These are phyloP conservation scores for Calonectria hongkongensis DNA, from an alignment of 2,329 filamentous ascomycete species.

Conservation along the genomic window DNA sequence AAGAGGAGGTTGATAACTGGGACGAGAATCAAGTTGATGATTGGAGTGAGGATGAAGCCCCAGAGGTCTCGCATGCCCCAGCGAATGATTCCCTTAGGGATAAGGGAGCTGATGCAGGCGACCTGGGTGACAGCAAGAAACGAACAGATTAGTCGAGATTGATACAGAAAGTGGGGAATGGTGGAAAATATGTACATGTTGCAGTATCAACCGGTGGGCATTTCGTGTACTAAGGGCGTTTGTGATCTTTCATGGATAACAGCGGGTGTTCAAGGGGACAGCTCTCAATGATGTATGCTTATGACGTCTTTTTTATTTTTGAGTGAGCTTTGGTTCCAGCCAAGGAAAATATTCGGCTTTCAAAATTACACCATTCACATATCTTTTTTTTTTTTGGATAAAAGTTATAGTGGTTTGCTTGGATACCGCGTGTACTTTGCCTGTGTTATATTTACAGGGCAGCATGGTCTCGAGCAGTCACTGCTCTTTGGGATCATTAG, in stretches of 20 bases:
- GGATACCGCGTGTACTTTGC: too few species aligned
- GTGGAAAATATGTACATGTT: slow-evolving; percentile 19
- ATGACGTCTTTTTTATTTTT: slow-evolving; percentile 3
- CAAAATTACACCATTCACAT: not conserved
- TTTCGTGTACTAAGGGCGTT: slow-evolving; percentile 40
- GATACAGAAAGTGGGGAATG: slow-evolving; percentile 1
- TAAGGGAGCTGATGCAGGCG: slow-evolving; percentile 51
- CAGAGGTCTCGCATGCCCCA: slow-evolving; percentile 43
- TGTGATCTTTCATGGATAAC: slow-evolving; percentile 30
- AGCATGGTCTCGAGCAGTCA: not conserved
- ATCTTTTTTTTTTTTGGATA: not conserved
- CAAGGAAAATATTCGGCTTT: not conserved
- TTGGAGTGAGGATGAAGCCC: slow-evolving; percentile 73
- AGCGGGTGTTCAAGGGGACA: slow-evolving; percentile 36
- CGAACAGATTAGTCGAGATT: slow-evolving; percentile 55
- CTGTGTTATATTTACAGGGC: not conserved
- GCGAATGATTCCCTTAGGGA: slow-evolving; percentile 40
- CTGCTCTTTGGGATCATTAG: too few species aligned
- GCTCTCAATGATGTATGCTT: slow-evolving; percentile 23
- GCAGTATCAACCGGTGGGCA: slow-evolving; percentile 37
- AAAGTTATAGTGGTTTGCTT: not conserved
- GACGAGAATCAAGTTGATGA: slow-evolving; percentile 84
- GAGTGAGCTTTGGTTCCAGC: slow-evolving; percentile 1
- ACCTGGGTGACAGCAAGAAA: slow-evolving; percentile 59
- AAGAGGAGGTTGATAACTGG: slow-evolving; percentile 94